phyloP scores from a whole-genome alignment of 2,329 filamentous ascomycete species.

The Didymella pinodella region DNA sequence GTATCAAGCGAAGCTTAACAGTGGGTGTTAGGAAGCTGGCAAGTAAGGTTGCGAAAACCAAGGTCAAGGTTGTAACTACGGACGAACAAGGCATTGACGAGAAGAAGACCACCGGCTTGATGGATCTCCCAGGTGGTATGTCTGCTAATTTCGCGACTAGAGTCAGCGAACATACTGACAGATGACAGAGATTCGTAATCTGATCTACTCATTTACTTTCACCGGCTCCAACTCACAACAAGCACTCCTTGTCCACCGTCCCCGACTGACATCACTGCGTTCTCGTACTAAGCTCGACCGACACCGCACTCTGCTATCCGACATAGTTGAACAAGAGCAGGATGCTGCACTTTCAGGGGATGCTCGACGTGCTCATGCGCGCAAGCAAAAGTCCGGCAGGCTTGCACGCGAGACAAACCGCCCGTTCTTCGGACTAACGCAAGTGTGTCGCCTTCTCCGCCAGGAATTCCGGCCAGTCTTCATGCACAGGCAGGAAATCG shows the following conservation, averaged over 20 bases:
- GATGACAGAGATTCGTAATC: constrained; percentile 39
- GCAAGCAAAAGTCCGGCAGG: constrained; percentile 8
- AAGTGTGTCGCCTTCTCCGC: constrained; percentile 38
- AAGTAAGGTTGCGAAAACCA: not conserved
- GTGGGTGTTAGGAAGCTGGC: constrained; percentile 1
- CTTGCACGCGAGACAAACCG: constrained; percentile 29
- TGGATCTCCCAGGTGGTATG: constrained; percentile 37
- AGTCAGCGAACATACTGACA: not conserved
- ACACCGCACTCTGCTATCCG: constrained; percentile 25
- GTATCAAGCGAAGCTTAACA: constrained; percentile 3
- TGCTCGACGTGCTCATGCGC: constrained; percentile 6
- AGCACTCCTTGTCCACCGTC: constrained; percentile 36
- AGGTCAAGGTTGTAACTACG: not conserved
- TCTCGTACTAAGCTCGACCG: constrained; percentile 33
- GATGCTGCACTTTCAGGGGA: constrained; percentile 15
- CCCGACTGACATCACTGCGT: constrained; percentile 37
- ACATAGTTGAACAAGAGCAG: constrained; percentile 24
- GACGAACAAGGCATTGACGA: too few species aligned
- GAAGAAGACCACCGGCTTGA: constrained; percentile 24
- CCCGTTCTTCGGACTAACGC: constrained; percentile 38
- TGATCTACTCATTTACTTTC: constrained; percentile 33
- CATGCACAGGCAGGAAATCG: constrained; percentile 36
- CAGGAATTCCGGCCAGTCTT: constrained; percentile 38
- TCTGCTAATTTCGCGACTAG: not conserved
- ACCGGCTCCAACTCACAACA: constrained; percentile 24